Conservation (phyloP, 352 stramenopile genomes). For the Globisporangium yorkense region DNA sequence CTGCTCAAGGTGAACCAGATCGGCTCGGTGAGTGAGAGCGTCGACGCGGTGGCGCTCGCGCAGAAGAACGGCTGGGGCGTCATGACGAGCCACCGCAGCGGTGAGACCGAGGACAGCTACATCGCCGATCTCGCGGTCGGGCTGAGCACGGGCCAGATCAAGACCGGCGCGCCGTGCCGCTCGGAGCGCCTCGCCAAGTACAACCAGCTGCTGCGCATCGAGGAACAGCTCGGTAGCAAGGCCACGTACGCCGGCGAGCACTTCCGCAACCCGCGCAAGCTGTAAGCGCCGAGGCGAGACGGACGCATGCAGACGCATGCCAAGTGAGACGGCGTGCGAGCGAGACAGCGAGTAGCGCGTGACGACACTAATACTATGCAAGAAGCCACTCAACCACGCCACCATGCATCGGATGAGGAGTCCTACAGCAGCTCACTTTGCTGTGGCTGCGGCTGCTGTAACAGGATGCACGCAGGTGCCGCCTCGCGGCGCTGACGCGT, state of each 20-base stretch:
- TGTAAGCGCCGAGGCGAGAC: conserved; percentile 1
- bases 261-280: conserved; percentile 38
- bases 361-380: too few species aligned
- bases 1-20: conserved; percentile 99
- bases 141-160: conserved; percentile 98
- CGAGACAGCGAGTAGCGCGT: too few species aligned
- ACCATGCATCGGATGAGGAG: too few species aligned
- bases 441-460: too few species aligned
- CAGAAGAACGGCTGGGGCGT: conserved; percentile 99
- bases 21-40: conserved; percentile 97
- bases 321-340: too few species aligned
- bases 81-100: conserved; percentile 98
- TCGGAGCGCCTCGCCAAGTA: conserved; percentile 98
- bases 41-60: conserved; percentile 97
- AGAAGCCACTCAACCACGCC: too few species aligned
- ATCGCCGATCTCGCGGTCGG: conserved; percentile 99
- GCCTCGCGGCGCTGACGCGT: too few species aligned
- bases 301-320: too few species aligned
- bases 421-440: too few species aligned
- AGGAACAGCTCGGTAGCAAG: conserved; percentile 87
- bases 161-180: conserved; percentile 98
- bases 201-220: conserved; percentile 98
- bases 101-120: conserved; percentile 99
- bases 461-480: too few species aligned
- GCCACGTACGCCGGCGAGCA: conserved; percentile 33